A percentile compares a stretch with the other conserved stretches of the same genome.
phyloP scores from a whole-genome alignment of 83 land plant species.

The Thuja plicata region DNA sequence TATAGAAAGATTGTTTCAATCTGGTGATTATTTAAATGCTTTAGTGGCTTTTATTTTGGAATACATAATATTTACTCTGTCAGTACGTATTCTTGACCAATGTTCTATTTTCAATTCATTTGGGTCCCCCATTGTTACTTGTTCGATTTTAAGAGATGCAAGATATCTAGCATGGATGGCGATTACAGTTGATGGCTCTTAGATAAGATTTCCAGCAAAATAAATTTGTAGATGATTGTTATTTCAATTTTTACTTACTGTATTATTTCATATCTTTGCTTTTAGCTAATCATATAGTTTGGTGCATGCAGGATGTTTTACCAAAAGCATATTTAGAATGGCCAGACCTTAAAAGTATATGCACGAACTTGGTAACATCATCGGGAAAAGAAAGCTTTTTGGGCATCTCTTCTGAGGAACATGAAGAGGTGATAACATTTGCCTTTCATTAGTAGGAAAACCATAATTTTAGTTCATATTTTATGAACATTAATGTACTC shows the following conservation, averaged over 20 bases:
- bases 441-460: neutral
- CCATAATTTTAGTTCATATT: neutral
- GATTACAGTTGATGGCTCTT: neutral
- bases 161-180: neutral
- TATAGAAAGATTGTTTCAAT: too few relatives aligned
- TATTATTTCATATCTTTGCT: neutral
- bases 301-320: neutral
- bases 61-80: too few relatives aligned
- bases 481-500: neutral
- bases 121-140: neutral
- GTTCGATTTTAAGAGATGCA: neutral
- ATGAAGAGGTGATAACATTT: neutral
- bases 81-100: neutral
- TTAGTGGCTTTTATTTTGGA: neutral
- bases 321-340: slow-evolving; percentile 7
- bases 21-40: neutral
- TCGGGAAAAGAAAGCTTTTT: slow-evolving; percentile 1
- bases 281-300: neutral
- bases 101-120: neutral
- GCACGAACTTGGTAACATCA: slow-evolving; percentile 1
- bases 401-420: neutral
- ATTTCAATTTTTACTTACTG: neutral
- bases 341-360: slow-evolving; percentile 7
- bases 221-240: neutral
- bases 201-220: neutral